Conservation (phyloP, 164 flowering plant species). For the Echeveria elegans region DNA sequence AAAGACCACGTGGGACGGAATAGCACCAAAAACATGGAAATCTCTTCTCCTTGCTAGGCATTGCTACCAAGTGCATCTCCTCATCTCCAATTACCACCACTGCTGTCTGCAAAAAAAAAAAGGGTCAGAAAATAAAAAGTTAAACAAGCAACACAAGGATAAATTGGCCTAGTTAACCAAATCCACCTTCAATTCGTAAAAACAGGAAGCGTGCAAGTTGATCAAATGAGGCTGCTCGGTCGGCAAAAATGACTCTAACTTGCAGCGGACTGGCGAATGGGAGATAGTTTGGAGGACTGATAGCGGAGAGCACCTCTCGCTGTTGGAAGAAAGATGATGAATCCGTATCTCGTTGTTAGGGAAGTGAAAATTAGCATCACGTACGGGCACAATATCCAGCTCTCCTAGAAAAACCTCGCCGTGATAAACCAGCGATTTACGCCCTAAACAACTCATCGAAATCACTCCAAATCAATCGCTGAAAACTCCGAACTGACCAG, state of each 20-base stretch:
- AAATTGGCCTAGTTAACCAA: neutral
- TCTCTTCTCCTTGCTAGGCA: conserved; percentile 76
- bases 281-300: conserved; percentile 75
- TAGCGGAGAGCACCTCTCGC: conserved; percentile 81
- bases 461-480: neutral
- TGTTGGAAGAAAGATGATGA: conserved; percentile 41
- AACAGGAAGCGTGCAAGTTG: conserved; percentile 57
- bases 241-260: conserved; percentile 51
- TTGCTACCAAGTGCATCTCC: conserved; percentile 90
- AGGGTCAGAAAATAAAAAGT: neutral
- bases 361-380: conserved; percentile 46
- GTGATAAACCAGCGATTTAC: conserved; percentile 51
- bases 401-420: conserved; percentile 71
- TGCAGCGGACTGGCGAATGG: conserved; percentile 61
- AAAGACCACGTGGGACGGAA: conserved; percentile 51
- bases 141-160: neutral
- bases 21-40: conserved; percentile 89
- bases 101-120: conserved; percentile 53
- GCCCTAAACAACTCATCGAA: conserved; percentile 63
- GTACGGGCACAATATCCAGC: conserved; percentile 39
- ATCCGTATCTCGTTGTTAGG: conserved; percentile 88
- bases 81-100: conserved; percentile 65
- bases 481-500: neutral
- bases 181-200: conserved; percentile 55
- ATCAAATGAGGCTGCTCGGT: conserved; percentile 44